These are phyloP conservation scores for Xylaria sp. DNA, from an alignment of 2,329 filamentous ascomycete species.

Conservation along the genomic window DNA sequence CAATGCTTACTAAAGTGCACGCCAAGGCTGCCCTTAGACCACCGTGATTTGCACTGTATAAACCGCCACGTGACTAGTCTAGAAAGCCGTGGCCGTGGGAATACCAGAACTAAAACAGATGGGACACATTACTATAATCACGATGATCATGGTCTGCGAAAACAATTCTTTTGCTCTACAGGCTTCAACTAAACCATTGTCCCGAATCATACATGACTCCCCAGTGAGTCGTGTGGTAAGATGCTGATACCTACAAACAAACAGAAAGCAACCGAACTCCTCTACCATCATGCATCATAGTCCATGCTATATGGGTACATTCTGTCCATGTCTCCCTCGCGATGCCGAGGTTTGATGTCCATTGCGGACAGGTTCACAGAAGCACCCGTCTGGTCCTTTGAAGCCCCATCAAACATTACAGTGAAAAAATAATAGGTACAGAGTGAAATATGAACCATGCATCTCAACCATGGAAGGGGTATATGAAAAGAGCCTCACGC, in stretches of 20 bases:
- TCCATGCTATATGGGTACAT: not conserved
- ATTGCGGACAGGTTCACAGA: not conserved
- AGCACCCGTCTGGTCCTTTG: not conserved
- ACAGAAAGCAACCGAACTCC: conserved; percentile 7
- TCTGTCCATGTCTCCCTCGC: conserved; percentile 1
- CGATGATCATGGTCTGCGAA: not conserved
- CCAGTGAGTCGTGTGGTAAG: not conserved
- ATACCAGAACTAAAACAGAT: not conserved
- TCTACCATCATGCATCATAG: not conserved
- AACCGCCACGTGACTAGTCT: too few species aligned
- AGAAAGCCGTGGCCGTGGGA: not conserved
- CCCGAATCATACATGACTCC: not conserved
- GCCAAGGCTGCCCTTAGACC: too few species aligned
- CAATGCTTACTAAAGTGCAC: not conserved
- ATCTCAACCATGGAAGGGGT: conserved; percentile 27
- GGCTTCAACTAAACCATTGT: not conserved
- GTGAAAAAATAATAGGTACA: not conserved
- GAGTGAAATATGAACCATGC: conserved; percentile 12
- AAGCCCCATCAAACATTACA: not conserved
- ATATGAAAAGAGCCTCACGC: conserved; percentile 31
- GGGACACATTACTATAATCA: not conserved
- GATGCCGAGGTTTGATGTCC: not conserved
- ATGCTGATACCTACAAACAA: conserved; percentile 4
- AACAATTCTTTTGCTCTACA: not conserved
- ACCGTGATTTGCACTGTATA: too few species aligned